Conservation (phyloP, 306 rosid species). For the Dicorynia guianensis region DNA sequence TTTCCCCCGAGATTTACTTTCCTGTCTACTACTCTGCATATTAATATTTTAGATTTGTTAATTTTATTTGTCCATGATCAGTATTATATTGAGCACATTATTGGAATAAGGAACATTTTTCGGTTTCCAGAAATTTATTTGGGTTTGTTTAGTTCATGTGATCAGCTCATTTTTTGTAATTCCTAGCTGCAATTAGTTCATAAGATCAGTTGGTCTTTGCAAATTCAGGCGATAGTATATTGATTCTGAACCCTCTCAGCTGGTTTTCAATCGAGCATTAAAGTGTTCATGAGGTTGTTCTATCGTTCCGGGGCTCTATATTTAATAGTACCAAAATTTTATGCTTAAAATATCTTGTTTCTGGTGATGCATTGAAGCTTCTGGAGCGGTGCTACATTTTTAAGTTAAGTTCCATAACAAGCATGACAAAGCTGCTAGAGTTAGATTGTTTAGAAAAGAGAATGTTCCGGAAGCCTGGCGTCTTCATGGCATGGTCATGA, state of each 20-base stretch:
- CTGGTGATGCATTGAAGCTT: no score
- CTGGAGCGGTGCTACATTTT: not conserved
- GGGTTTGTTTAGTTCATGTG: conserved; percentile 1
- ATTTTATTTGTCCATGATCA: not conserved
- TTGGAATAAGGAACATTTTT: not conserved
- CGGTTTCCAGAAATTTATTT: conserved; percentile 1
- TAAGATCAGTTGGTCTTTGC: no score
- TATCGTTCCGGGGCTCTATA: not conserved
- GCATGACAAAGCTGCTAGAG: not conserved
- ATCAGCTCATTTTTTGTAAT: not conserved
- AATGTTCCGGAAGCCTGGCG: conserved; percentile 7
- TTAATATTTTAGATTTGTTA: no score
- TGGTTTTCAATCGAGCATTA: not conserved
- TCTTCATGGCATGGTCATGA: not conserved
- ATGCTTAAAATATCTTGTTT: not conserved
- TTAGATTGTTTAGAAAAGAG: conserved; percentile 26
- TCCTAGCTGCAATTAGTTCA: not conserved
- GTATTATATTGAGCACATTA: conserved; percentile 11
- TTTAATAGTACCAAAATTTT: not conserved
- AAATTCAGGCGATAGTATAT: not conserved
- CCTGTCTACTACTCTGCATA: not conserved
- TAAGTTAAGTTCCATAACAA: no score
- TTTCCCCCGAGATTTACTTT: conserved; percentile 35
- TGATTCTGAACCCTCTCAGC: conserved; percentile 11
- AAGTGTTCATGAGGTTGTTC: not conserved